Conservation (phyloP, 306 rosid species). For the Lathyrus oleraceus region DNA sequence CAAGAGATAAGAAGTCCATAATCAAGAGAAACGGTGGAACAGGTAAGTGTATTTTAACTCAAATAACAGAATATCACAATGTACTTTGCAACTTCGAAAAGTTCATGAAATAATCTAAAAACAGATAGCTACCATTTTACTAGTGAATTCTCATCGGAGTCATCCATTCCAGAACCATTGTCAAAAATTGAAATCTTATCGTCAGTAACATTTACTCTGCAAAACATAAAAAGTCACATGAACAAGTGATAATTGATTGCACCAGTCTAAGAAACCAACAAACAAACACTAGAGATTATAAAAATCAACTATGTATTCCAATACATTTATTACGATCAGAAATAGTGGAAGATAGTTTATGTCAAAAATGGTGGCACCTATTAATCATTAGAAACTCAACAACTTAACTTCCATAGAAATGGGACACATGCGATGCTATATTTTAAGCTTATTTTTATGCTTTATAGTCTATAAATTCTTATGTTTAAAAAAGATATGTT, state of each 20-base stretch:
- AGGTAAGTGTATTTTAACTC: constrained; percentile 4
- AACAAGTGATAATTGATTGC: neutral
- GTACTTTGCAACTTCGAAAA: neutral
- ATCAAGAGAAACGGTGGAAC: constrained; percentile 8
- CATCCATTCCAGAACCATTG: constrained; percentile 75
- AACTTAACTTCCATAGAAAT: neutral
- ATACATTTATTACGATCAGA: neutral
- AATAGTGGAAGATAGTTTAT: neutral
- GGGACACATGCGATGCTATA: neutral
- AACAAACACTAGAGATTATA: neutral
- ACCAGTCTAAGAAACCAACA: neutral
- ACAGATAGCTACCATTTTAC: constrained; percentile 54
- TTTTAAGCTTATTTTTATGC: too few species aligned
- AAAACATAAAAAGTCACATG: constrained; percentile 18
- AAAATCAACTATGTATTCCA: neutral
- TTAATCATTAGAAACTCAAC: constrained; percentile 6
- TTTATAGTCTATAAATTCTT: too few species aligned
- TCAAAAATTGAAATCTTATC: constrained; percentile 56
- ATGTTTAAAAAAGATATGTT: too few species aligned
- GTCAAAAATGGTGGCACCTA: neutral
- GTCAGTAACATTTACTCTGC: constrained; percentile 47
- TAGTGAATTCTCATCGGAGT: constrained; percentile 52
- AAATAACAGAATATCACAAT: neutral
- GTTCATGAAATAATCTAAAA: constrained; percentile 2
- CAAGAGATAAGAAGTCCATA: neutral